Evolutionary conservation across 1,284 basidiomycete species (phyloP).

Genomic region (Apiotrichum gamsii): DNA sequence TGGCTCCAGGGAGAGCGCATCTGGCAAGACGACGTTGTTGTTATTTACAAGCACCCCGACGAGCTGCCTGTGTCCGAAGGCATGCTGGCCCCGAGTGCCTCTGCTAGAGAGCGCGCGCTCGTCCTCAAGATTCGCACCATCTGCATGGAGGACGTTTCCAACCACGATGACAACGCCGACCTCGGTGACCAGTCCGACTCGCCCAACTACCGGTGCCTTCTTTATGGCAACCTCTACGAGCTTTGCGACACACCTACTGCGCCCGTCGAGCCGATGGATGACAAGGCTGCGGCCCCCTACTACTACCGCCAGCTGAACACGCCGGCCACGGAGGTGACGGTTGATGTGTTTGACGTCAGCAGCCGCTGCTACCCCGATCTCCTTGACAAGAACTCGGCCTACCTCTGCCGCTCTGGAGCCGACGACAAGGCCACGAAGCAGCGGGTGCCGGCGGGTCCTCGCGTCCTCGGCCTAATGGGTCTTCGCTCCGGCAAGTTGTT

Average conservation of each 20-base stretch:
- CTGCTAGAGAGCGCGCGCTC: slow-evolving; percentile 21
- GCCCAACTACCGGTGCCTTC: slow-evolving; percentile 23
- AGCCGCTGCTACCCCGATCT: slow-evolving; percentile 38
- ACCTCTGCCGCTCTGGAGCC: slow-evolving; percentile 1
- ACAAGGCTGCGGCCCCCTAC: slow-evolving; percentile 9
- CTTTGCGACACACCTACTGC: background rate
- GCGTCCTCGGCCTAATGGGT: slow-evolving; percentile 2
- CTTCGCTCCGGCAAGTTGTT: background rate
- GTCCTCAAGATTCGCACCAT: slow-evolving; percentile 31
- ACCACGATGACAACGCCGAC: background rate
- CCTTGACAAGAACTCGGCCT: slow-evolving; percentile 15
- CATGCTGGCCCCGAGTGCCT: slow-evolving; percentile 16
- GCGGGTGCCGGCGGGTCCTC: background rate
- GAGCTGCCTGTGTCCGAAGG: slow-evolving; percentile 25
- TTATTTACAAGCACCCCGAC: slow-evolving; percentile 49
- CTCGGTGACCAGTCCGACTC: slow-evolving; percentile 2
- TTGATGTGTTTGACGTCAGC: slow-evolving; percentile 39
- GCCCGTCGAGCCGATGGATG: background rate
- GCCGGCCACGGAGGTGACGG: slow-evolving; percentile 21
- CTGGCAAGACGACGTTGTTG: slow-evolving; percentile 74
- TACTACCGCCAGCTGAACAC: slow-evolving; percentile 30
- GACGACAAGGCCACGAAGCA: background rate
- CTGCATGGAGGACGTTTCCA: too few relatives aligned
- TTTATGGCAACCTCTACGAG: slow-evolving; percentile 39
- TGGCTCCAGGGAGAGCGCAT: slow-evolving; percentile 87